These are phyloP conservation scores for Entomortierella chlamydospora DNA, from an alignment of 192 early-diverging fungal species.

Conservation along the genomic window DNA sequence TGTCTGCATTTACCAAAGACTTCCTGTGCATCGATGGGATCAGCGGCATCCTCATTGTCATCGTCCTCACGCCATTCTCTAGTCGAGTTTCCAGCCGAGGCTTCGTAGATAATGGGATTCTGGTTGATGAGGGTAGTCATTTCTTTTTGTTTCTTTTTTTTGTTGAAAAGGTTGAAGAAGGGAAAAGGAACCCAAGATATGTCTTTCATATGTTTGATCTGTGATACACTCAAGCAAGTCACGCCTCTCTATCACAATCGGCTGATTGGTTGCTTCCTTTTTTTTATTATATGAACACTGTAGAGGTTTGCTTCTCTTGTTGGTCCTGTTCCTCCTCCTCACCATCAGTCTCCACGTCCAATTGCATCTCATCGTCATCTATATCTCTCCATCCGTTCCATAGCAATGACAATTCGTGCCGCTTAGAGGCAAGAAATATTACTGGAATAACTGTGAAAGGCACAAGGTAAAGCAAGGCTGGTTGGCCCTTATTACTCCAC, in stretches of 20 bases:
- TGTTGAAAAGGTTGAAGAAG: neutral
- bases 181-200: no score
- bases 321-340: constrained; percentile 7
- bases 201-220: neutral
- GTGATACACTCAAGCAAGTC: no score
- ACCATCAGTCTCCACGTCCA: neutral
- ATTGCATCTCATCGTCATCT: neutral
- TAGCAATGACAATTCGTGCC: constrained; percentile 47
- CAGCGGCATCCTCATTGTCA: constrained; percentile 76
- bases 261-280: no score
- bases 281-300: neutral
- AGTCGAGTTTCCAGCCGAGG: constrained; percentile 44
- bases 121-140: constrained; percentile 54
- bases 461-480: constrained; percentile 52
- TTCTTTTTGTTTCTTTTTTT: neutral
- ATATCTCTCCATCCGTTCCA: constrained; percentile 52
- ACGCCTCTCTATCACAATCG: no score
- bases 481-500: constrained; percentile 51
- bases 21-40: constrained; percentile 87
- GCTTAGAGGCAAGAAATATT: constrained; percentile 29
- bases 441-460: constrained; percentile 52
- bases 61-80: constrained; percentile 66
- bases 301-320: constrained; percentile 4
- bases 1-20: constrained; percentile 83
- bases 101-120: constrained; percentile 55